Conservation (phyloP, 768 basidiomycete genomes). For the Tylopilus intermedius region DNA sequence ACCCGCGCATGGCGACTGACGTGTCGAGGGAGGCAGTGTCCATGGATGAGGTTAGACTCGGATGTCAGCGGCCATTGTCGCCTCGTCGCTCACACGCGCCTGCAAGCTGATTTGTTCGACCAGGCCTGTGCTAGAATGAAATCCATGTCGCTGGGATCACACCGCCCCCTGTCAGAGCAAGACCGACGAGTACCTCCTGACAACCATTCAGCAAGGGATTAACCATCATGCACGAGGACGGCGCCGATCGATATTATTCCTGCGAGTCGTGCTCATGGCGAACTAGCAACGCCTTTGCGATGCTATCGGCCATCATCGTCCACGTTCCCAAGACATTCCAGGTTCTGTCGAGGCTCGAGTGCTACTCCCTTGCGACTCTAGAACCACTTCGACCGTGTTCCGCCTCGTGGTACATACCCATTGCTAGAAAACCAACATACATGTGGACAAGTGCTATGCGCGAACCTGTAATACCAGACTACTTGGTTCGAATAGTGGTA, state of each 20-base stretch:
- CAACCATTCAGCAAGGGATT: slow-evolving; percentile 15
- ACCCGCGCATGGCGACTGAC: slow-evolving; percentile 1
- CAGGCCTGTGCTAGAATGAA: slow-evolving; percentile 11
- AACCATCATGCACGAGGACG: slow-evolving; percentile 23
- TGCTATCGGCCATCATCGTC: slow-evolving; percentile 6
- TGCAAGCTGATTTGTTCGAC: slow-evolving; percentile 7
- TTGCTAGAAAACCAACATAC: not conserved
- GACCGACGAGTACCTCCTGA: not conserved
- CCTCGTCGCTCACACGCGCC: slow-evolving; percentile 28
- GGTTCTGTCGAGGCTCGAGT: not conserved
- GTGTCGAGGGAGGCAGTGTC: slow-evolving; percentile 11
- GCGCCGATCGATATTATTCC: slow-evolving; percentile 11
- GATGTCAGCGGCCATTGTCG: slow-evolving; percentile 1
- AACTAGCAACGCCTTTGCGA: not conserved
- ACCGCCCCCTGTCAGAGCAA: slow-evolving; percentile 1
- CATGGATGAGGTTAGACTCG: slow-evolving; percentile 8
- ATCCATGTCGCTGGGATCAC: slow-evolving; percentile 13
- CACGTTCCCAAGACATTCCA: not conserved
- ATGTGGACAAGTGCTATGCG: not conserved
- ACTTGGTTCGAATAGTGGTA: not conserved
- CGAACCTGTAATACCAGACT: not conserved
- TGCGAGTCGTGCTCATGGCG: slow-evolving; percentile 10
- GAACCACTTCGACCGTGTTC: not conserved
- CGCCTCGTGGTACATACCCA: not conserved
- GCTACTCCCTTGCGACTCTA: not conserved